phyloP scores from a whole-genome alignment of 2,329 filamentous ascomycete species.

The Fusarium sp. region DNA sequence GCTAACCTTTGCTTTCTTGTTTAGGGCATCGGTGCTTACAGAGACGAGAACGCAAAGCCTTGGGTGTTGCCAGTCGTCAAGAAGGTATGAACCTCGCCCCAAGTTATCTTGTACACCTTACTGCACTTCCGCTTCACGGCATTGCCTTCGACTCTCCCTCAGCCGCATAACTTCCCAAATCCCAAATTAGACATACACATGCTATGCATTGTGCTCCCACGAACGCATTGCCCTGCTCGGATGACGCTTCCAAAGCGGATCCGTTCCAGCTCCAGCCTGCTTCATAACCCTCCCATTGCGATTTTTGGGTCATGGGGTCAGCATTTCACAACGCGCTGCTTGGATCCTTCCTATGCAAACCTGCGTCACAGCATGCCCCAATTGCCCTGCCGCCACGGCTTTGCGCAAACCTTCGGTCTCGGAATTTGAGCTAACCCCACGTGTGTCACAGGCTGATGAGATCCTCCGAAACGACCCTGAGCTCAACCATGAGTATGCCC shows the following conservation, averaged over 20 bases:
- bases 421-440: slow-evolving; percentile 43
- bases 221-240: slow-evolving; percentile 20
- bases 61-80: slow-evolving; percentile 97
- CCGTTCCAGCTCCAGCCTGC: slow-evolving; percentile 18
- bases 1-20: slow-evolving; percentile 25
- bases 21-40: slow-evolving; percentile 88
- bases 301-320: slow-evolving; percentile 41
- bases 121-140: slow-evolving; percentile 19
- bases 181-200: slow-evolving; percentile 17
- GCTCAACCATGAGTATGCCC: slow-evolving; percentile 97
- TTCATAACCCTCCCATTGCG: slow-evolving; percentile 28
- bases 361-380: slow-evolving; percentile 34
- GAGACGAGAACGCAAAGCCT: slow-evolving; percentile 94
- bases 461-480: slow-evolving; percentile 88
- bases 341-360: slow-evolving; percentile 30
- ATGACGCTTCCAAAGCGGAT: slow-evolving; percentile 22
- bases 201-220: slow-evolving; percentile 11
- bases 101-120: slow-evolving; percentile 5
- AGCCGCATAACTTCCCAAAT: slow-evolving; percentile 20
- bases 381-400: slow-evolving; percentile 27
- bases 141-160: slow-evolving; percentile 4
- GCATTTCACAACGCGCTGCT: slow-evolving; percentile 29
- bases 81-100: slow-evolving; percentile 72
- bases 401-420: slow-evolving; percentile 17
- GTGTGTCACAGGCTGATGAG: slow-evolving; percentile 80